A percentile compares a stretch with the other conserved stretches of the same genome.
These are phyloP conservation scores for Barnettozyma wickerhamii DNA, from an alignment of 805 yeast genomes.

Conservation along the genomic window DNA sequence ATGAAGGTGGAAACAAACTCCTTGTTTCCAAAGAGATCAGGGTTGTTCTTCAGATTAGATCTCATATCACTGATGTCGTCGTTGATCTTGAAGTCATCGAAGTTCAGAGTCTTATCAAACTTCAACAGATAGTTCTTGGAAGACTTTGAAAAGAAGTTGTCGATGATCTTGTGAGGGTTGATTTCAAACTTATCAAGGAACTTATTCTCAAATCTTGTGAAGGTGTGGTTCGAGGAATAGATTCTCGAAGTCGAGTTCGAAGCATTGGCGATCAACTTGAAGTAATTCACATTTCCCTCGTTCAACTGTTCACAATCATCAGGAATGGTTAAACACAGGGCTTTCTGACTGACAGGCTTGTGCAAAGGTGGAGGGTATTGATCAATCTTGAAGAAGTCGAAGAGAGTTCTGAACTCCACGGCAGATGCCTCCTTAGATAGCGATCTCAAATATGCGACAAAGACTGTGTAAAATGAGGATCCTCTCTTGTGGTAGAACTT, in stretches of 20 bases:
- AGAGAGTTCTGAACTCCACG: slow-evolving; percentile 26
- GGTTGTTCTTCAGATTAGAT: slow-evolving; percentile 21
- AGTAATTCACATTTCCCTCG: slow-evolving; percentile 24
- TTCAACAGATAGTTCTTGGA: slow-evolving; percentile 30
- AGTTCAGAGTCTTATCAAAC: slow-evolving; percentile 29
- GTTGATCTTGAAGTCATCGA: slow-evolving; percentile 26
- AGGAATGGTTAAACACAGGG: slow-evolving; percentile 33
- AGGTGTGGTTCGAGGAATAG: slow-evolving; percentile 29
- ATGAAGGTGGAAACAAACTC: slow-evolving; percentile 25
- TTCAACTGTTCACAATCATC: slow-evolving; percentile 14
- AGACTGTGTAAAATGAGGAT: slow-evolving; percentile 29
- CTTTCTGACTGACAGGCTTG: slow-evolving; percentile 31
- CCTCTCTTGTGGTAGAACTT: slow-evolving; percentile 31
- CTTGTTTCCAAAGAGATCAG: slow-evolving; percentile 21
- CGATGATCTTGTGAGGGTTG: slow-evolving; percentile 33
- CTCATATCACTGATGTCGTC: slow-evolving; percentile 21
- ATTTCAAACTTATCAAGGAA: slow-evolving; percentile 37
- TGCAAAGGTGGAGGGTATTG: slow-evolving; percentile 32
- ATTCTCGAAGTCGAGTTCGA: slow-evolving; percentile 32
- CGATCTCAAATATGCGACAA: slow-evolving; percentile 31
- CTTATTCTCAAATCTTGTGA: slow-evolving; percentile 36
- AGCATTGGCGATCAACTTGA: slow-evolving; percentile 31
- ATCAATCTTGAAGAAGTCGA: slow-evolving; percentile 30
- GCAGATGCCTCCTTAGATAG: slow-evolving; percentile 27
- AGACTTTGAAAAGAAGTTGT: slow-evolving; percentile 31